Conservation (phyloP, 768 basidiomycete species). For the Termitomyces sp. region DNA sequence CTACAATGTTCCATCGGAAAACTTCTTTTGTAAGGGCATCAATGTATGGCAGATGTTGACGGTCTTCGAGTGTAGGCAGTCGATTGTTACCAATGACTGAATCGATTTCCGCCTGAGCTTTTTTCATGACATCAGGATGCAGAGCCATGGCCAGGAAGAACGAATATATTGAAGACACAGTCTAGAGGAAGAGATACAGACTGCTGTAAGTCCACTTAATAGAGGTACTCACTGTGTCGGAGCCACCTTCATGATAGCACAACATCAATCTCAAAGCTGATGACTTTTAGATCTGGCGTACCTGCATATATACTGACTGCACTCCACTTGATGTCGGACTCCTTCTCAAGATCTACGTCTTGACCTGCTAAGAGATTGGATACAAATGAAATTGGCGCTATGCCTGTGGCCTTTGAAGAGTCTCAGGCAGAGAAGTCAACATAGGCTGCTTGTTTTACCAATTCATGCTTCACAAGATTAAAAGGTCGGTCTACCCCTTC, state of each 20-base stretch:
- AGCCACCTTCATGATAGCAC: conserved; percentile 32
- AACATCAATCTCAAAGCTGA: background rate
- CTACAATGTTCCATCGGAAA: conserved; percentile 40
- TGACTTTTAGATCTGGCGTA: conserved; percentile 11
- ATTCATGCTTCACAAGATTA: conserved; percentile 53
- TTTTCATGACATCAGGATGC: conserved; percentile 45
- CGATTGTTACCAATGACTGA: conserved; percentile 48
- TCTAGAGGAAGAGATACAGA: conserved; percentile 28
- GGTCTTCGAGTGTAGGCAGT: conserved; percentile 53
- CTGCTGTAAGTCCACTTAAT: background rate
- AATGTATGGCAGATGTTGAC: conserved; percentile 48
- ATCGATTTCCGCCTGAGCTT: conserved; percentile 59
- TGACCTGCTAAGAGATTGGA: conserved; percentile 48
- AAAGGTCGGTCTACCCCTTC: conserved; percentile 51
- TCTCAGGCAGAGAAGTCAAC: background rate
- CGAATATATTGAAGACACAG: conserved; percentile 50
- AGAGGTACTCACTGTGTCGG: conserved; percentile 39
- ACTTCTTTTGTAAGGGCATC: conserved; percentile 57
- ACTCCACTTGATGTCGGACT: conserved; percentile 60
- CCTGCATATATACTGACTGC: conserved; percentile 46
- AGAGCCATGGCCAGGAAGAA: conserved; percentile 57
- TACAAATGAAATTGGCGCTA: conserved; percentile 48
- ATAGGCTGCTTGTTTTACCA: conserved; percentile 28
- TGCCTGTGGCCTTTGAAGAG: conserved; percentile 42
- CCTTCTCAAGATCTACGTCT: conserved; percentile 43